A percentile compares a stretch with the other conserved stretches of the same genome.
phyloP scores from a whole-genome alignment of 495 filamentous ascomycete genomes.

The Cercophora newfieldiana region DNA sequence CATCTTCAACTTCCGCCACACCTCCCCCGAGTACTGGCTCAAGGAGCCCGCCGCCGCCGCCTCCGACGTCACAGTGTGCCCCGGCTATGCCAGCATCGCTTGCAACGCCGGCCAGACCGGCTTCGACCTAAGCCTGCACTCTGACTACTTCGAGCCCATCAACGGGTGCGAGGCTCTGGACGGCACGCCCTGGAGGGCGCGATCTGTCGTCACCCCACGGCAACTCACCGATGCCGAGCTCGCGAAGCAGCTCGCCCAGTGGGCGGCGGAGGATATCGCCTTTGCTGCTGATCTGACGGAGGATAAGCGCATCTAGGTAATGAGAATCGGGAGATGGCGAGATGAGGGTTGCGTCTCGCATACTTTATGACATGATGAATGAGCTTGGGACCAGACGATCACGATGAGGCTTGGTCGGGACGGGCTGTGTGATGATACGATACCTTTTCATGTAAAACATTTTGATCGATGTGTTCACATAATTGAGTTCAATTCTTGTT shows the following conservation, averaged over 20 bases:
- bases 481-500: not conserved
- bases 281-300: conserved; percentile 1
- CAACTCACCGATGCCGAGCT: conserved; percentile 35
- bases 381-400: not conserved
- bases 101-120: conserved; percentile 44
- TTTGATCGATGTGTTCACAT: not conserved
- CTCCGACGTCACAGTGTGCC: conserved; percentile 36
- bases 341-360: not conserved
- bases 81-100: conserved; percentile 35
- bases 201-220: not conserved
- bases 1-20: conserved; percentile 57
- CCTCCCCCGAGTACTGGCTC: conserved; percentile 68
- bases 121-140: conserved; percentile 35
- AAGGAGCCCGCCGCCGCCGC: conserved; percentile 23
- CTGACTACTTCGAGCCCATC: conserved; percentile 41
- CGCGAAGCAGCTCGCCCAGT: conserved; percentile 32
- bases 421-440: not conserved
- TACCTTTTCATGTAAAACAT: not conserved
- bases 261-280: conserved; percentile 29
- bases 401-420: not conserved
- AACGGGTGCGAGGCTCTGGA: conserved; percentile 27
- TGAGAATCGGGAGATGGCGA: not conserved
- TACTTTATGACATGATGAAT: not conserved
- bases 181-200: conserved; percentile 26
- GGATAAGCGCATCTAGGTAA: not conserved